Evolutionary conservation across 306 rosid species (phyloP), one percentile per base, ranked within the genome.

Genomic region (Lathyrus tuberosus): DNA sequence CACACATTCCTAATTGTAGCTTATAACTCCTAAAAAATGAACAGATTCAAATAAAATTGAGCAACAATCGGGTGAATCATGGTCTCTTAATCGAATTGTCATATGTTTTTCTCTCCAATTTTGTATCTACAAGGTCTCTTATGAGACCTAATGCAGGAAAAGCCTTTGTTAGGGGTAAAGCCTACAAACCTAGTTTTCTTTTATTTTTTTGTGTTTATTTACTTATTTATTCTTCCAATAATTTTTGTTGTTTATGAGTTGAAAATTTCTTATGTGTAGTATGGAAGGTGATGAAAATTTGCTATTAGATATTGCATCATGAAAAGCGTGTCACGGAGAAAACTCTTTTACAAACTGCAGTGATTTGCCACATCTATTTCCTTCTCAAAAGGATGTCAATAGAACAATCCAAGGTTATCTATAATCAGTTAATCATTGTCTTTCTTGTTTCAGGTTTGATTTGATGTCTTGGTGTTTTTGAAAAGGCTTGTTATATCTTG

Each of bases 261-360:
- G 17, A 28, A 22, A 73, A 65, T 70, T 52, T 64, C 52, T 69
- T 7, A 43, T 13, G 62, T 59, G 65, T 38, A 90, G 96, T 90
- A 71, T 94, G 98, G 98, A 94, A 94, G 87, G 82, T 85, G 76
- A 88, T 90, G 98, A 91, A 86, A 24, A 82, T 88, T 84, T 88
- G 92, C 86, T 84, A 82, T 73, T 79, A 83, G 78, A 78, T 94
- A 70, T 76, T 94, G 85, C 81, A 78, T 59, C 90, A 84, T 75
- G 96, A 78, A 37, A 90, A 88, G 84, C 83, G 84, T 49, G 97
- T 90, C 69, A 87, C 98, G 1, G 87, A 88, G 94, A 85, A 96
- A 94, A 84, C 91, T 94, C 35, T 94, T 67, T 76, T 94, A 94
- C 84, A 90, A 88, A 81, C 46, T 93, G 77, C 82, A 90, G 47